phyloP scores from a whole-genome alignment of 2,329 filamentous ascomycete genomes.

The Colletotrichum cereale region DNA sequence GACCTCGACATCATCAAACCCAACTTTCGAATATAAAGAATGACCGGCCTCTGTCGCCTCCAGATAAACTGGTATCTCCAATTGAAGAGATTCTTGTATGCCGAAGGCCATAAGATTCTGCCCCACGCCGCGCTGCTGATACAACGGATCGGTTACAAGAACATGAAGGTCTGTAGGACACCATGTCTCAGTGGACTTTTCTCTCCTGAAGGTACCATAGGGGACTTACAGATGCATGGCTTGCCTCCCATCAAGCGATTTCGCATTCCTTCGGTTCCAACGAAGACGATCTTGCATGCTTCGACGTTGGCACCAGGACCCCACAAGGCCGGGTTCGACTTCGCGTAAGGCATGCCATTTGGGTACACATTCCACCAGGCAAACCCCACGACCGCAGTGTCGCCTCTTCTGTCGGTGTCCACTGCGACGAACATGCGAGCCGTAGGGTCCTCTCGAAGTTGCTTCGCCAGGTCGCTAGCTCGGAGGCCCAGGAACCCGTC shows the following conservation, averaged over 20 bases:
- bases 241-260: constrained; percentile 47
- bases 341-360: constrained; percentile 40
- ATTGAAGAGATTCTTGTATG: constrained; percentile 50
- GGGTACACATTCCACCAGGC: constrained; percentile 53
- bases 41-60: constrained; percentile 51
- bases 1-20: constrained; percentile 48
- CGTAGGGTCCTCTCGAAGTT: constrained; percentile 24
- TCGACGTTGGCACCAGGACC: constrained; percentile 50
- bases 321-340: constrained; percentile 43
- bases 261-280: constrained; percentile 47
- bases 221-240: constrained; percentile 51
- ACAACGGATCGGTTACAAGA: constrained; percentile 52
- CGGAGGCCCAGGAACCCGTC: constrained; percentile 41
- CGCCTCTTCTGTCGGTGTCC: constrained; percentile 25
- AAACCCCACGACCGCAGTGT: constrained; percentile 49
- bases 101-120: constrained; percentile 51
- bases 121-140: constrained; percentile 52
- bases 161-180: constrained; percentile 49
- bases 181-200: background rate
- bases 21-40: constrained; percentile 50
- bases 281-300: constrained; percentile 49
- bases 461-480: constrained; percentile 41
- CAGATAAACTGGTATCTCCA: constrained; percentile 51
- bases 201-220: background rate
- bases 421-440: constrained; percentile 16